Percentiles rank a stretch among this genome's conserved stretches.
Evolutionary conservation across 768 basidiomycete genomes (phyloP).

Genomic region (Cystofilobasidium bisporidii): DNA sequence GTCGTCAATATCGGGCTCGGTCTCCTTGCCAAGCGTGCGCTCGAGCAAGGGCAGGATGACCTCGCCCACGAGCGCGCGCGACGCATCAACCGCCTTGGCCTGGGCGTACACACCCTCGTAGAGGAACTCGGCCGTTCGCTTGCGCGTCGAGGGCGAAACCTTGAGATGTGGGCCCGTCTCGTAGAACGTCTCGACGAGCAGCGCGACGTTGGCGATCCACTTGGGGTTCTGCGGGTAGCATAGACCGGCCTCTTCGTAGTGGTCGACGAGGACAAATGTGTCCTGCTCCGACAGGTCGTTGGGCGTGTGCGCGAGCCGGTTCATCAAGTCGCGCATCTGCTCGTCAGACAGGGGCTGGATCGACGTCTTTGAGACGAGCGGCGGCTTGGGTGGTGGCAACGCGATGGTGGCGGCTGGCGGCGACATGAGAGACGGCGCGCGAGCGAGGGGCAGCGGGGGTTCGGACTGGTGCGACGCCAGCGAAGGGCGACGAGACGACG

Average conservation of each 20-base stretch:
- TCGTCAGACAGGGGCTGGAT: constrained; percentile 5
- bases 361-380: neutral
- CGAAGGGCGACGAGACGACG: neutral
- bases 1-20: constrained; percentile 37
- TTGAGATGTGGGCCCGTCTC: constrained; percentile 15
- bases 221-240: constrained; percentile 37
- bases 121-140: constrained; percentile 32
- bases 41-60: constrained; percentile 41
- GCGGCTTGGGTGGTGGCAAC: neutral
- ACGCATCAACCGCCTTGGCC: constrained; percentile 34
- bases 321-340: constrained; percentile 4
- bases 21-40: constrained; percentile 35
- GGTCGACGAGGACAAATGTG: constrained; percentile 35
- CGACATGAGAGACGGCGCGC: neutral
- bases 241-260: constrained; percentile 36
- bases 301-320: constrained; percentile 2
- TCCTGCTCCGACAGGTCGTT: constrained; percentile 32
- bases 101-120: constrained; percentile 37
- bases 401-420: neutral
- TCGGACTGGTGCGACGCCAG: neutral
- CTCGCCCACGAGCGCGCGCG: constrained; percentile 35
- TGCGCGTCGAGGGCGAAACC: constrained; percentile 7
- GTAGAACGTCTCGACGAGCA: constrained; percentile 36
- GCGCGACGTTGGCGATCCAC: constrained; percentile 40
- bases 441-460: neutral